Evolutionary conservation across 495 filamentous ascomycete species (phyloP), one percentile per base, ranked within the genome.

Genomic region (Cenococcum geophilum): DNA sequence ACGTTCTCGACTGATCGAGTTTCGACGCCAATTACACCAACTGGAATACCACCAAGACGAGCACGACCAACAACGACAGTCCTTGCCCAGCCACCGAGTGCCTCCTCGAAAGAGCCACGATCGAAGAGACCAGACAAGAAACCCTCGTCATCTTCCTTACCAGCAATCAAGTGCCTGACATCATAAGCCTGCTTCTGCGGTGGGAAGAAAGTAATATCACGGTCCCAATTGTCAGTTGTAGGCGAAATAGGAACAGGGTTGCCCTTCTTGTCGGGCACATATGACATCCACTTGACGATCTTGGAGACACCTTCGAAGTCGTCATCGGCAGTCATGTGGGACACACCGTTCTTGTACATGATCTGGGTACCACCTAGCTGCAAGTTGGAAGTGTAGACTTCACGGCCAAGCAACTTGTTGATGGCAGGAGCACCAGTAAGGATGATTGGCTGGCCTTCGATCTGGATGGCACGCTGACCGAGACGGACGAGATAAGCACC

Each of bases 281-380:
- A 98, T 3, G 91, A 89, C 79, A 98, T 84, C 93, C 93, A 98
- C 68, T 95, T 86, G 32, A 97, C 88, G 71, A 98, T 97, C 84
- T 96, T 95, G 75, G 89, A 86, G 14, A 98, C 91, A 82, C 93
- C 93, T 63, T 91, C 91, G 61, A 97, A 97, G 80, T 98, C 93
- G 72, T 98, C 93, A 69, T 86, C 89, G 71, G 93, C 93, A 62
- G 92, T 97, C 87, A 97, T 89, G 78, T 98, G 93, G 9, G 95
- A 97, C 25, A 98, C 95, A 82, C 93, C 93, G 72, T 98, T 98
- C 78, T 87, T 92, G 83, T 98, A 97, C 93, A 98, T 98, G 81
- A 98, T 98, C 77, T 98, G 93, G 43, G 93, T 97, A 68, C 93
- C 93, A 84, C 93, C 93, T 63, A 98, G 88, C 79, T 98, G 93